A percentile compares a stretch with the other conserved stretches of the same genome.
Evolutionary conservation across 208 protist genomes (phyloP).

Genomic region (Acanthamoeba castellanii): DNA sequence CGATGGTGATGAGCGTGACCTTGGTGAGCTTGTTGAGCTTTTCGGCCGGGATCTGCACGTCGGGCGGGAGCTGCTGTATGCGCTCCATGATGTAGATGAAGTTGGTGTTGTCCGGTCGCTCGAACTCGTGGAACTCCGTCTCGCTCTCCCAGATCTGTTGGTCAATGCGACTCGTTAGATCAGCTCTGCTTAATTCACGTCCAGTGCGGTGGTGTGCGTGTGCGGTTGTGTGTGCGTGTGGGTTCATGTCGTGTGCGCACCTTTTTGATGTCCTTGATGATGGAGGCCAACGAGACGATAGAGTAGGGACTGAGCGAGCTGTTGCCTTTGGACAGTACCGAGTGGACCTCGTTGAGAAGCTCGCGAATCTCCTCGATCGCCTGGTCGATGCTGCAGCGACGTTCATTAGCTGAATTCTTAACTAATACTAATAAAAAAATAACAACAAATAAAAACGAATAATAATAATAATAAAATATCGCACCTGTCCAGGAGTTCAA

Average conservation of each 20-base stretch:
- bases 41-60: conserved; percentile 60
- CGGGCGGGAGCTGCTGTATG: conserved; percentile 22
- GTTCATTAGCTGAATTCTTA: no score
- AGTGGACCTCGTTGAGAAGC: conserved; percentile 48
- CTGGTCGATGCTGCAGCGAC: conserved; percentile 1
- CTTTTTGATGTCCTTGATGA: conserved; percentile 67
- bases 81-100: conserved; percentile 62
- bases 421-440: no score
- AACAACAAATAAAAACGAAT: no score
- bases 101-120: conserved; percentile 56
- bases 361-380: conserved; percentile 46
- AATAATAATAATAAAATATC: no score
- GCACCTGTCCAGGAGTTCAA: conserved; percentile 4
- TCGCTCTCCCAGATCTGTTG: conserved; percentile 52
- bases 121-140: conserved; percentile 41
- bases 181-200: no score
- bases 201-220: no score
- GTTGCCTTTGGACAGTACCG: conserved; percentile 27
- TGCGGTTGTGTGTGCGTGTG: background rate
- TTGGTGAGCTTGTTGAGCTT: conserved; percentile 54
- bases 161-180: background rate
- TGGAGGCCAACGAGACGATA: conserved; percentile 39
- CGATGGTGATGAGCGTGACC: conserved; percentile 60
- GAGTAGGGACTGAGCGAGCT: conserved; percentile 15
- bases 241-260: background rate